These are phyloP conservation scores for Lactifluus volemus DNA, from an alignment of 768 basidiomycete genomes.

Conservation along the genomic window DNA sequence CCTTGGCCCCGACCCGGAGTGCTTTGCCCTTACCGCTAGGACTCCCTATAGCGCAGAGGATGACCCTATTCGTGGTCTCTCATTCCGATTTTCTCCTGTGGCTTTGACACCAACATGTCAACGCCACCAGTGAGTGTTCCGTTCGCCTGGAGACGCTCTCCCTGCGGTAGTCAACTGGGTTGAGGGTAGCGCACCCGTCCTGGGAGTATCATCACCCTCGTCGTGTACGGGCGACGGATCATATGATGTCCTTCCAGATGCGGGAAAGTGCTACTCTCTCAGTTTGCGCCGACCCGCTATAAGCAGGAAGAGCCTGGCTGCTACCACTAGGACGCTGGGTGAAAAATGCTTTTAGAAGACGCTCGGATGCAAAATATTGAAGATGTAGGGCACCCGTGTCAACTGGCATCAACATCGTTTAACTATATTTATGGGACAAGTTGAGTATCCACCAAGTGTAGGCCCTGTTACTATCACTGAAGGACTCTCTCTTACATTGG, in stretches of 20 bases:
- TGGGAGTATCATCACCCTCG: not conserved
- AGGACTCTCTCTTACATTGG: not conserved
- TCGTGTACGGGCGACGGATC: not conserved
- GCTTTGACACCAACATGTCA: slow-evolving; percentile 9
- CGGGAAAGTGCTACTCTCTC: not conserved
- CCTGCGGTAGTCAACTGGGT: slow-evolving; percentile 4
- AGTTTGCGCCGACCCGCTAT: not conserved
- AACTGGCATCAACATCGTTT: not conserved
- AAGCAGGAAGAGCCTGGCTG: not conserved
- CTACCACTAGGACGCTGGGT: slow-evolving; percentile 10
- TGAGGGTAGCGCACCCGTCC: not conserved
- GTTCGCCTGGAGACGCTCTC: not conserved
- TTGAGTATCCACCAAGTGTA: not conserved
- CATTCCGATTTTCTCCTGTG: slow-evolving; percentile 6
- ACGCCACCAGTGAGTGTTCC: slow-evolving; percentile 5
- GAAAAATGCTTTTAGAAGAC: not conserved
- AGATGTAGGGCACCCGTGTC: not conserved
- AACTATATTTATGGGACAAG: not conserved
- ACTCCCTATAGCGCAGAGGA: not conserved
- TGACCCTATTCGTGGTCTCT: slow-evolving; percentile 6
- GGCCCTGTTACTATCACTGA: not conserved
- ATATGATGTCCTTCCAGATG: not conserved
- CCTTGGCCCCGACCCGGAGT: not conserved
- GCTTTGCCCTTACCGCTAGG: not conserved
- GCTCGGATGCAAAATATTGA: not conserved